Evolutionary conservation across 2,329 filamentous ascomycete species (phyloP).

Genomic region (Arachnomyces sp.): DNA sequence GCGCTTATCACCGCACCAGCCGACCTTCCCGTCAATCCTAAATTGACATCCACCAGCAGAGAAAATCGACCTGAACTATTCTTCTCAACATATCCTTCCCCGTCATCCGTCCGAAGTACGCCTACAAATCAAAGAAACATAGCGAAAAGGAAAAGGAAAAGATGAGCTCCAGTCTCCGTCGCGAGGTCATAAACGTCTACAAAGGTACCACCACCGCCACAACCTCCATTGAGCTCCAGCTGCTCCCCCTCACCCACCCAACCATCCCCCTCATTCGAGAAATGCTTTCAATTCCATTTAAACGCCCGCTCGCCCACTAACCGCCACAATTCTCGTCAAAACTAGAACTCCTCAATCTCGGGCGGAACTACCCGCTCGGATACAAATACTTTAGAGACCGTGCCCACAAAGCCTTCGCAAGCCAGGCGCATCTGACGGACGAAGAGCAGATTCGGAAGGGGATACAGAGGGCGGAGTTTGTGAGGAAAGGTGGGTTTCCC

Average conservation of each 20-base stretch:
- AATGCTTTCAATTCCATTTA: not conserved
- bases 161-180: slow-evolving; percentile 55
- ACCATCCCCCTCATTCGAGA: not conserved
- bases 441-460: slow-evolving; percentile 68
- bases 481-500: slow-evolving; percentile 67
- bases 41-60: too few relatives aligned
- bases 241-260: too few relatives aligned
- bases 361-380: slow-evolving; percentile 78
- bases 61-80: too few relatives aligned
- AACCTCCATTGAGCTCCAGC: too few relatives aligned
- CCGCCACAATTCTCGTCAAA: not conserved
- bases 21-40: too few relatives aligned
- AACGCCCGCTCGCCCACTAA: not conserved
- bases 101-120: too few relatives aligned
- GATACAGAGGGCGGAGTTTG: slow-evolving; percentile 73
- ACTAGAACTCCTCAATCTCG: slow-evolving; percentile 73
- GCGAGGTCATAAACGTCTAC: slow-evolving; percentile 77
- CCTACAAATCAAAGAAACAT: too few relatives aligned
- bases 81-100: too few relatives aligned
- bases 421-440: slow-evolving; percentile 62
- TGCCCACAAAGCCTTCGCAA: slow-evolving; percentile 77
- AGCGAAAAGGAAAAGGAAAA: too few relatives aligned
- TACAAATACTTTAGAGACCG: slow-evolving; percentile 74
- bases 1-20: too few relatives aligned
- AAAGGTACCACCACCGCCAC: slow-evolving; percentile 75